Evolutionary conservation across 192 early-diverging fungal genomes (phyloP), one percentile per base, ranked within the genome.

Genomic region (Linnemannia exigua): DNA sequence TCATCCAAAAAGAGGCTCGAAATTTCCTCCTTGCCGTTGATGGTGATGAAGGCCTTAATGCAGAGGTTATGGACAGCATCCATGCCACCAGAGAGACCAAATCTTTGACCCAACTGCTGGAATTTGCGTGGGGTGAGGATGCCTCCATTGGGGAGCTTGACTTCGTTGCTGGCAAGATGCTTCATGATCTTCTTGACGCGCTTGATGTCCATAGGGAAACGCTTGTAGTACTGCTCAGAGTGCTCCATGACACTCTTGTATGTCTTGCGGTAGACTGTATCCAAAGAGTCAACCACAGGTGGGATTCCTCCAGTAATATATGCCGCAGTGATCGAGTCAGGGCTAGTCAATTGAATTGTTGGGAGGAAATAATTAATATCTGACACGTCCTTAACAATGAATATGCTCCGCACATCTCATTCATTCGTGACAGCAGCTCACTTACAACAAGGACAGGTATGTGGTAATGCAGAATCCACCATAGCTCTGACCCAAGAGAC

Each of bases 281-380:
- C 94, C 36, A 93, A 89, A 22, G 82, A 82, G 41, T 93, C 91
- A n/a, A 92, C 83, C 16, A 93, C 74, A n/a, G 94, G 94, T 31
- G 93, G 94, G 35, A 95, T 88, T 46, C 94, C 94, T 38, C 94
- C 94, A 14, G 94, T 93, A 73, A 95, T 94, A 68, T 92, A 92
- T 5, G 91, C 94, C 66, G 91, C 89, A 22, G 92, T 87, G 47
- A 95, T 74, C 28, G 92, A 92, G 33, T 86, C 79, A 1, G 94
- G 94, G 70, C 89, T 92, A 79, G 33, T 14, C 37, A 38, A 22
- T 22, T n/a, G 38, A 38, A 58, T 7, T 58, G 20, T 58, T 69
- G 8, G 33, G 31, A 35, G 17, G 20, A 69, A 41, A 69, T 69
- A 69, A 38, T 69, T 69, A 37, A 67, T 31, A n/a, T 46, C 12